Conservation (phyloP, 257 asterid genomes). For the Penstemon davidsonii region DNA sequence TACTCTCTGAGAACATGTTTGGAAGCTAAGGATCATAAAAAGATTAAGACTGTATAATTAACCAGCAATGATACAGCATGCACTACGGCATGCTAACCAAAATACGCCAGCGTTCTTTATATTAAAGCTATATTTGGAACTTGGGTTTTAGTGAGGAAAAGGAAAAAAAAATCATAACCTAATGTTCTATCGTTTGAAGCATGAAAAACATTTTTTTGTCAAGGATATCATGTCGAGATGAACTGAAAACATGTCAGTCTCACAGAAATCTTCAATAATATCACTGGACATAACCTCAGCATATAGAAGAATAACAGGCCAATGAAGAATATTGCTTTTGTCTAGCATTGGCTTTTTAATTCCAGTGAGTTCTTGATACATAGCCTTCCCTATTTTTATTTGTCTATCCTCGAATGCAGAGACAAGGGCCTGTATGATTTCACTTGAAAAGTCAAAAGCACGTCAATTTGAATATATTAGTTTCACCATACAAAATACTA, state of each 20-base stretch:
- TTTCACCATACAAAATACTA: slow-evolving; percentile 22
- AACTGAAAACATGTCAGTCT: slow-evolving; percentile 68
- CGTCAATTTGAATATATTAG: neutral
- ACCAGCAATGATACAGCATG: slow-evolving; percentile 17
- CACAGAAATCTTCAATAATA: slow-evolving; percentile 88
- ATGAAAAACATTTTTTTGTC: neutral
- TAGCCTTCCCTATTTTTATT: slow-evolving; percentile 71
- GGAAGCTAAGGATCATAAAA: slow-evolving; percentile 58
- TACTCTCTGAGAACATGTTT: slow-evolving; percentile 80
- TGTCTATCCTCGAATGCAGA: slow-evolving; percentile 71
- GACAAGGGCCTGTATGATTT: slow-evolving; percentile 52
- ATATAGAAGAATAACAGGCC: slow-evolving; percentile 89
- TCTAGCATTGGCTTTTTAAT: slow-evolving; percentile 68
- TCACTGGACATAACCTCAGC: slow-evolving; percentile 95
- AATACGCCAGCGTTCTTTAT: neutral
- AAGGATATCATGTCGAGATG: slow-evolving; percentile 97
- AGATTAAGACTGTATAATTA: slow-evolving; percentile 13
- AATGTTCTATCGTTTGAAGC: too few relatives aligned
- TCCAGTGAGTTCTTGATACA: slow-evolving; percentile 90
- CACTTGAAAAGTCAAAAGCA: slow-evolving; percentile 29
- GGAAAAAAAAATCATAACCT: too few relatives aligned
- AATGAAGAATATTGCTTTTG: slow-evolving; percentile 73
- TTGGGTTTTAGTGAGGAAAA: too few relatives aligned
- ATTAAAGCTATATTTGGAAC: too few relatives aligned
- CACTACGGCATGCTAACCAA: slow-evolving; percentile 5